Percentiles rank a stretch among this genome's conserved stretches.
These are phyloP conservation scores for Fusarium ramigenum DNA, from an alignment of 2,329 filamentous ascomycete genomes.

Conservation along the genomic window DNA sequence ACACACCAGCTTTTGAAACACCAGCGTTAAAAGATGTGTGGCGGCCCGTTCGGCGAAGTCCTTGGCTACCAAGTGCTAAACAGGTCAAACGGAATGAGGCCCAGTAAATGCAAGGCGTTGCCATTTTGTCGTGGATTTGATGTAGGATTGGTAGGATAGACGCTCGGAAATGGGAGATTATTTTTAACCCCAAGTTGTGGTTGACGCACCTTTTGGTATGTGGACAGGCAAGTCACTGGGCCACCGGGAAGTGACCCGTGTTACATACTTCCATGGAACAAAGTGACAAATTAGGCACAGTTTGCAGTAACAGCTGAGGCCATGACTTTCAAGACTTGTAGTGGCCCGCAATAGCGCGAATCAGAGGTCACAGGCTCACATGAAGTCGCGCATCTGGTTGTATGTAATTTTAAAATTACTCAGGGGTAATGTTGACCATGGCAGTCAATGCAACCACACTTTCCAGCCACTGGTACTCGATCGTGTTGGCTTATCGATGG, in stretches of 20 bases:
- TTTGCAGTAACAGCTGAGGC: slow-evolving; percentile 4
- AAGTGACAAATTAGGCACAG: neutral
- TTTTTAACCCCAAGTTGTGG: neutral
- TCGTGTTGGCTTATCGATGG: slow-evolving; percentile 3
- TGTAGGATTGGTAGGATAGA: slow-evolving; percentile 43
- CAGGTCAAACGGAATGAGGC: slow-evolving; percentile 25
- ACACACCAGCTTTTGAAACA: slow-evolving; percentile 45
- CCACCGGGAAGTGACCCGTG: slow-evolving; percentile 3
- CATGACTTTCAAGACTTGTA: slow-evolving; percentile 10
- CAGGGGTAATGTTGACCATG: slow-evolving; percentile 36
- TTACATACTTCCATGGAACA: neutral
- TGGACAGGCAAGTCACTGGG: neutral
- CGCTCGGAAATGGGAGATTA: slow-evolving; percentile 27
- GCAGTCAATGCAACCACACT: slow-evolving; percentile 32
- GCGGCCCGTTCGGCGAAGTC: slow-evolving; percentile 31
- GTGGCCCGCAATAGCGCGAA: slow-evolving; percentile 29
- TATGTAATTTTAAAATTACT: slow-evolving; percentile 40
- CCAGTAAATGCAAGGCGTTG: slow-evolving; percentile 16
- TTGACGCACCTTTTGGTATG: neutral
- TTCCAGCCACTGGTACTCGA: slow-evolving; percentile 2
- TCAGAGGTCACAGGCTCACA: slow-evolving; percentile 20
- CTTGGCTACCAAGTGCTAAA: slow-evolving; percentile 1
- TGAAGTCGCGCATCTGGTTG: slow-evolving; percentile 10
- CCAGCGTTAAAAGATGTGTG: slow-evolving; percentile 38
- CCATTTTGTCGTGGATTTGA: slow-evolving; percentile 8